Conservation (phyloP, 331 rosid genomes). For the Rhamnella rubrinervis region DNA sequence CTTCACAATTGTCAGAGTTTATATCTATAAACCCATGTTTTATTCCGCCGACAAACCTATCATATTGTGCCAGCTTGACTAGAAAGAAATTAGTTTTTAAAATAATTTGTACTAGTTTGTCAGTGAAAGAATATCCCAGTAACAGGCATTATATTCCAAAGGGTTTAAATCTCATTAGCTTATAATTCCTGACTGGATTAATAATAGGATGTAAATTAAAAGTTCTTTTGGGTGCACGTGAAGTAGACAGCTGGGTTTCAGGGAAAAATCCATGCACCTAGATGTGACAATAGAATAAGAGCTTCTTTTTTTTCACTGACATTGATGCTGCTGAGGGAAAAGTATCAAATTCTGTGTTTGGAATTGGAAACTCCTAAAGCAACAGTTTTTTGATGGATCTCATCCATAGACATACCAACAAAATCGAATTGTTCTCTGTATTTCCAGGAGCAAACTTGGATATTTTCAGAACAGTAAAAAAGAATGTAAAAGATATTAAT, state of each 20-base stretch:
- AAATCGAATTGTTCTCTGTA: neutral
- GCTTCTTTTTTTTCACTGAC: constrained; percentile 9
- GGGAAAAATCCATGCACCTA: neutral
- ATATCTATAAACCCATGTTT: no score
- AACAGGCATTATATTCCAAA: no score
- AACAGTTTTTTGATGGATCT: neutral
- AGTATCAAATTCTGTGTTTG: neutral
- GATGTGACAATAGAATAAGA: neutral
- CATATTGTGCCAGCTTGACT: neutral
- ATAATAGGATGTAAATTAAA: no score
- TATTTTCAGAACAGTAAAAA: neutral
- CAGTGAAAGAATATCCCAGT: neutral
- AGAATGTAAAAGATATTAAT: neutral
- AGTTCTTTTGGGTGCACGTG: constrained; percentile 9
- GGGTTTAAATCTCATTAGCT: no score
- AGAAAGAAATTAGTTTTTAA: neutral
- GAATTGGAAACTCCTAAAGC: neutral
- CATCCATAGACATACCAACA: neutral
- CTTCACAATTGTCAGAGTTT: no score
- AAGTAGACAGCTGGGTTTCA: constrained; percentile 13
- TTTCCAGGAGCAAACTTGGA: neutral
- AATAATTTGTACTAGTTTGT: neutral
- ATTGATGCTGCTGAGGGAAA: constrained; percentile 1
- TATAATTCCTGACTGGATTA: no score
- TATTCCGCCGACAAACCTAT: no score